Evolutionary conservation across 495 filamentous ascomycete genomes (phyloP), one percentile per base, ranked within the genome.

Genomic region (Penicillium tannophilum): DNA sequence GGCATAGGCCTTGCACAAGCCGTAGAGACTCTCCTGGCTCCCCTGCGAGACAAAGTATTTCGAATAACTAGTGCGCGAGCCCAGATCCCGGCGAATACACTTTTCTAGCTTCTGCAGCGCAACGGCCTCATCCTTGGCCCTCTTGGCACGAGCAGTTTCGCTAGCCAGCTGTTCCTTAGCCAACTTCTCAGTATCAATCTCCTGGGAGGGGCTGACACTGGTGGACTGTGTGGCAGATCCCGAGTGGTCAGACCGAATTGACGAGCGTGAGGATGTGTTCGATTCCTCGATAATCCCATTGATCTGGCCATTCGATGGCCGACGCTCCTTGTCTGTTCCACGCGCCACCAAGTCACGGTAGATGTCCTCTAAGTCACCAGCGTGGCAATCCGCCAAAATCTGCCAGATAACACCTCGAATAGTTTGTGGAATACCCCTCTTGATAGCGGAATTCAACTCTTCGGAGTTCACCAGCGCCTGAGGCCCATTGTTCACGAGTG

Each of bases 341-440:
- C 91, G 84, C 23, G 80, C 80, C 24, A 93, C 82, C 6, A 99
- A 78, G 47, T 97, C 93, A 43, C 82, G 83, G 68, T 98, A 99
- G 2, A 92, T 83, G n/a, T 79, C 80, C 70, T 98, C 94, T 17
- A 98, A 76, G 30, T 96, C 93, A 51, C 92, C 86, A 61, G 89
- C 93, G 69, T 93, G 93, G 73, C 92, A 97, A 66, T 96, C 90
- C 5, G 95, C 92, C 63, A 99, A 72, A 12, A 97, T 92, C 72
- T 99, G 94, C 94, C 94, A 99, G 26, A 99, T 91, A 11, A 97
- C 95, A 20, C 94, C 94, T 47, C 94, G 85, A 55, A 99, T 95
- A 17, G 92, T 94, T 63, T 88, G 91, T 3, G 94, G 94, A 55
- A 99, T 98, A 42, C 94, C 94, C 49, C 89, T 88, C 39, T 94